Evolutionary conservation across 2,329 filamentous ascomycete genomes (phyloP).

Genomic region (Cordyceps tenuipes): DNA sequence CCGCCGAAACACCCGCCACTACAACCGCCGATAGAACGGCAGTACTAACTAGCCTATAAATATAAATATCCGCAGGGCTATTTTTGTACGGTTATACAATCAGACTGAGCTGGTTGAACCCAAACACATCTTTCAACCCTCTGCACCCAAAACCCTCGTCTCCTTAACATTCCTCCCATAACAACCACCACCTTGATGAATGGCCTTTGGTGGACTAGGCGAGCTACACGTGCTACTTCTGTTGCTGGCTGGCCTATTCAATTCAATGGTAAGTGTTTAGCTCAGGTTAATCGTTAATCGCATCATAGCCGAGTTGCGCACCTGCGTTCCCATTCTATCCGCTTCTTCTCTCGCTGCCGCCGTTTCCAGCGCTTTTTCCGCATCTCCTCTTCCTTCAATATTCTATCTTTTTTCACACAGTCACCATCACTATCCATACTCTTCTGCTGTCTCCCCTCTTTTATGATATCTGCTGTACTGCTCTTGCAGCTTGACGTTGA

Average conservation of each 20-base stretch:
- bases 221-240: neutral
- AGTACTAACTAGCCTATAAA: neutral
- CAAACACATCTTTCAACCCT: neutral
- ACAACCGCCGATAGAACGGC: neutral
- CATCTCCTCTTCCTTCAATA: neutral
- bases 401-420: neutral
- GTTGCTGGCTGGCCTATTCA: neutral
- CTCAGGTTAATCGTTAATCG: no score
- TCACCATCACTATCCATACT: neutral
- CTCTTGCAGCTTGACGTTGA: constrained; percentile 3
- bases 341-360: neutral
- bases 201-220: constrained; percentile 11
- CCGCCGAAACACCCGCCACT: no score
- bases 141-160: neutral
- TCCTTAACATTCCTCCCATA: neutral
- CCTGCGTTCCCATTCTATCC: constrained; percentile 6
- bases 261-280: neutral
- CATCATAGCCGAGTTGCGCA: neutral
- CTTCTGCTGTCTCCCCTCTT: neutral
- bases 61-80: neutral
- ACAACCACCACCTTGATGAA: constrained; percentile 15
- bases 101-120: neutral
- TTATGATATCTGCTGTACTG: neutral
- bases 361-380: neutral
- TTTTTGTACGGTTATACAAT: neutral